Percentiles rank a stretch among this genome's conserved stretches.
Conservation (phyloP, 345 rosid species). For the Brassica cretica region DNA sequence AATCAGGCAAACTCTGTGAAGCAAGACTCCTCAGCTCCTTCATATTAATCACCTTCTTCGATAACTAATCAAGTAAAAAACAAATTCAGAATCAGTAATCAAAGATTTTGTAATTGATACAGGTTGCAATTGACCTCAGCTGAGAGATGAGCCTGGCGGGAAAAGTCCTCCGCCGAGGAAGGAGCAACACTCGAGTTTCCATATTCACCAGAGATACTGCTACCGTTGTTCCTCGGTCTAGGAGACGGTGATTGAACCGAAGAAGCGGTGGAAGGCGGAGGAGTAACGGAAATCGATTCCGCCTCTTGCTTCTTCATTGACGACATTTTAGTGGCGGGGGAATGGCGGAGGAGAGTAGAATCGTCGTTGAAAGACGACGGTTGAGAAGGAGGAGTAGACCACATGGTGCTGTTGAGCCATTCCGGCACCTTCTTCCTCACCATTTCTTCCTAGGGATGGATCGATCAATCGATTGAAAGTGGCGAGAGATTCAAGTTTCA, state of each 20-base stretch:
- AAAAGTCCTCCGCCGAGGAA: conserved; percentile 54
- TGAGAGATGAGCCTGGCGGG: conserved; percentile 79
- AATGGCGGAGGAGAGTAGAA: conserved; percentile 37
- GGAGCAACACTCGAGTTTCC: conserved; percentile 47
- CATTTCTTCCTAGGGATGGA: conserved; percentile 45
- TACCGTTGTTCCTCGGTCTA: conserved; percentile 33
- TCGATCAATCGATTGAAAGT: conserved; percentile 13
- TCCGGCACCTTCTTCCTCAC: conserved; percentile 91
- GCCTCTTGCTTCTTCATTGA: conserved; percentile 44
- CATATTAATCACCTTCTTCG: conserved; percentile 80
- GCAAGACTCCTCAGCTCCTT: conserved; percentile 83
- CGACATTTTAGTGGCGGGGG: conserved; percentile 31
- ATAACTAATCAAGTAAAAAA: conserved; percentile 45
- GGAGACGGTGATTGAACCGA: conserved; percentile 49
- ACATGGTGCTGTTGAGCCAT: conserved; percentile 94
- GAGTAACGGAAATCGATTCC: conserved; percentile 49
- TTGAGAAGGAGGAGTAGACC: conserved; percentile 53
- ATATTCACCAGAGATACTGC: conserved; percentile 39
- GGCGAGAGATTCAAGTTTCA: not conserved
- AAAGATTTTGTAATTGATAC: not conserved
- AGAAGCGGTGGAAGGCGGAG: conserved; percentile 36
- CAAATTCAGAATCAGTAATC: not conserved
- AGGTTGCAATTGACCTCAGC: conserved; percentile 57
- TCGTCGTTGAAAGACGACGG: conserved; percentile 43
- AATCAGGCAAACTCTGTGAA: conserved; percentile 80